These are phyloP conservation scores for Neonectria punicea DNA, from an alignment of 2,329 filamentous ascomycete genomes.

Conservation along the genomic window DNA sequence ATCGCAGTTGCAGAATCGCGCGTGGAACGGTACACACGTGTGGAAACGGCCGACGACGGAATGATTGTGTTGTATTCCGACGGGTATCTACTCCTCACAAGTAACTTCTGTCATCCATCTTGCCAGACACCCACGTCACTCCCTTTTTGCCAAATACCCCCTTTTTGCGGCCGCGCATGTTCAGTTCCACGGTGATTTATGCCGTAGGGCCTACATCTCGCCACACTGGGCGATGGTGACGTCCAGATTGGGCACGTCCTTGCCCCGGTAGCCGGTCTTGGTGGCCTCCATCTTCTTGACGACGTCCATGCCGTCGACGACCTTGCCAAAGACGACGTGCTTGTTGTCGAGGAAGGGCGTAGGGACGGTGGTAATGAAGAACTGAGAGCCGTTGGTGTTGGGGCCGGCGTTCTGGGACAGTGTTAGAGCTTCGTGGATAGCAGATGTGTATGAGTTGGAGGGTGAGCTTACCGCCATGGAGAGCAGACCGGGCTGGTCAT, in stretches of 20 bases:
- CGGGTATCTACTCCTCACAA: conserved; percentile 34
- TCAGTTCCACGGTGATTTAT: background rate
- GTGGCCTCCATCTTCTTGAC: conserved; percentile 93
- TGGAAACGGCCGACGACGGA: conserved; percentile 31
- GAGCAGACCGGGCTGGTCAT: conserved; percentile 82
- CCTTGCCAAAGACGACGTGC: conserved; percentile 95
- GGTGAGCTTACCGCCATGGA: conserved; percentile 84
- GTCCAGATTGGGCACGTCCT: conserved; percentile 87
- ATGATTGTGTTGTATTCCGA: conserved; percentile 23
- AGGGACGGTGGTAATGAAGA: conserved; percentile 93
- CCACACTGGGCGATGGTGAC: conserved; percentile 88
- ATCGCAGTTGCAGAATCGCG: conserved; percentile 10
- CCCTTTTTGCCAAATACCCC: background rate
- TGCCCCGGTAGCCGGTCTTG: conserved; percentile 76
- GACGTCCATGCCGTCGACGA: conserved; percentile 89
- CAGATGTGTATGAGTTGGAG: background rate
- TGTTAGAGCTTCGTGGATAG: conserved; percentile 9
- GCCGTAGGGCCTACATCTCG: conserved; percentile 74
- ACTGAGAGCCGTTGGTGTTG: conserved; percentile 94
- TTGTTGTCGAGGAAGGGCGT: conserved; percentile 92
- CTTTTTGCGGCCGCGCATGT: background rate
- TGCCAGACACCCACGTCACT: background rate
- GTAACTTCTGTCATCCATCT: background rate
- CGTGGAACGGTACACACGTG: conserved; percentile 28
- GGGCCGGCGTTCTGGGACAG: conserved; percentile 80